Conservation (phyloP, 2,329 filamentous ascomycete species). For the Davidsoniella eucalypti region DNA sequence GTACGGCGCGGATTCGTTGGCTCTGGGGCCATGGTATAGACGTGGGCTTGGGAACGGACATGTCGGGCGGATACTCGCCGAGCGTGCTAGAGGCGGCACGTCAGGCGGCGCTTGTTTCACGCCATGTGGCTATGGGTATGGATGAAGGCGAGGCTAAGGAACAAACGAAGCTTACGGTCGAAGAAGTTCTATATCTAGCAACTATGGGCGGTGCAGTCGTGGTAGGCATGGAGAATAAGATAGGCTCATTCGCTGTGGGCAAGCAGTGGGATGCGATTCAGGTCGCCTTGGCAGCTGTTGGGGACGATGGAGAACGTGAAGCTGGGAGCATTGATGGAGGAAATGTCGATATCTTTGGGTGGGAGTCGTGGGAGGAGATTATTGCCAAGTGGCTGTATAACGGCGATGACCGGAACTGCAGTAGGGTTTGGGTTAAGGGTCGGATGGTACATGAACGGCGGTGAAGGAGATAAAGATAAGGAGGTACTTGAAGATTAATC, state of each 20-base stretch:
- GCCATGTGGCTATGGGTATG: conserved; percentile 46
- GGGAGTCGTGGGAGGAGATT: conserved; percentile 73
- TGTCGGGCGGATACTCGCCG: conserved; percentile 72
- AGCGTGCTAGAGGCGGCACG: conserved; percentile 70
- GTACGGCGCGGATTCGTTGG: conserved; percentile 57
- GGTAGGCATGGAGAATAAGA: conserved; percentile 51
- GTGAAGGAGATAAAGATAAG: neutral
- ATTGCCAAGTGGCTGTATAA: conserved; percentile 90
- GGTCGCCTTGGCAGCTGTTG: conserved; percentile 42
- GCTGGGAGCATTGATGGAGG: conserved; percentile 27
- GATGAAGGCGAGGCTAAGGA: conserved; percentile 24
- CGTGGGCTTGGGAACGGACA: conserved; percentile 79
- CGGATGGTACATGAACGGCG: conserved; percentile 54
- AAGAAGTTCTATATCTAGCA: conserved; percentile 73
- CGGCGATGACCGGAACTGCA: conserved; percentile 84
- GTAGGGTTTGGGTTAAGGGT: conserved; percentile 77
- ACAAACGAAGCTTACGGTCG: conserved; percentile 54
- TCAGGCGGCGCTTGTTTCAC: conserved; percentile 62
- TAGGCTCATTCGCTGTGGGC: conserved; percentile 73
- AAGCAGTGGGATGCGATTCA: conserved; percentile 88
- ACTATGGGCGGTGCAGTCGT: conserved; percentile 78
- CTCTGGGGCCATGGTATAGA: conserved; percentile 59
- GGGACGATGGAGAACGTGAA: conserved; percentile 22
- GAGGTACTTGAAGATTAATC: neutral
- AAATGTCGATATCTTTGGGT: conserved; percentile 77